Evolutionary conservation across 352 stramenopile genomes (phyloP), one percentile per base, ranked within the genome.

Genomic region (Labyrinthula sp.): DNA sequence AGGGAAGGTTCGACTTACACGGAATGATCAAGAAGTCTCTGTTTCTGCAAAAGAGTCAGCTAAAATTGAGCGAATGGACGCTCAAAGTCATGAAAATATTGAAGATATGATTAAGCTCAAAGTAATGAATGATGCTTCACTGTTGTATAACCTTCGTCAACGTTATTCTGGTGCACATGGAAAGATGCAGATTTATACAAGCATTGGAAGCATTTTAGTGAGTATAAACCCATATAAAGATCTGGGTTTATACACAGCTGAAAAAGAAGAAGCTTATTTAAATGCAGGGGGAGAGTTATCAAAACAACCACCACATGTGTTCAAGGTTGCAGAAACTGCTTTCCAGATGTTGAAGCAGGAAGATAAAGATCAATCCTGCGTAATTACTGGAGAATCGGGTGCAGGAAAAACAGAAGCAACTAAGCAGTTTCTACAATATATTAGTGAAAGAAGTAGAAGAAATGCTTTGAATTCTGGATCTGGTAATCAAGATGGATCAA

Each of bases 341-440:
- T 91, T 86, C 46, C 71, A 75, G n/a, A 63, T 88, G 47, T 64
- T 69, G 47, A 37, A 29, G 63, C 30, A 64, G 27, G 69, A 62
- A 4, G 65, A 59, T 18, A 58, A 63, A 1, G 75, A 93, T 65
- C 79, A 92, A 63, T 79, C 73, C 8, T 84, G 91, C 34, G 62
- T 92, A 10, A 81, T 92, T 12, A 84, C 71, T 28, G 79, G 79
- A 26, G 79, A 91, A 63, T 79, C 61, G 39, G 85, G 85, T 25
- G 82, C 85, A 7, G 83, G 83, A 24, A 95, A 95, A 65, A 94
- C 85, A 7, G 85, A 94, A 41, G 87, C 77, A 8, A 94, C 84
- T 28, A 95, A 95, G 65, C 75, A 91, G 46, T 71, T 90, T 18
- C 82, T 95, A 66, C 68, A 89, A 47, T 95, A 93, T 60, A 61